Evolutionary conservation across 805 yeast genomes (phyloP).

Genomic region (Wickerhamiella spandovensis): DNA sequence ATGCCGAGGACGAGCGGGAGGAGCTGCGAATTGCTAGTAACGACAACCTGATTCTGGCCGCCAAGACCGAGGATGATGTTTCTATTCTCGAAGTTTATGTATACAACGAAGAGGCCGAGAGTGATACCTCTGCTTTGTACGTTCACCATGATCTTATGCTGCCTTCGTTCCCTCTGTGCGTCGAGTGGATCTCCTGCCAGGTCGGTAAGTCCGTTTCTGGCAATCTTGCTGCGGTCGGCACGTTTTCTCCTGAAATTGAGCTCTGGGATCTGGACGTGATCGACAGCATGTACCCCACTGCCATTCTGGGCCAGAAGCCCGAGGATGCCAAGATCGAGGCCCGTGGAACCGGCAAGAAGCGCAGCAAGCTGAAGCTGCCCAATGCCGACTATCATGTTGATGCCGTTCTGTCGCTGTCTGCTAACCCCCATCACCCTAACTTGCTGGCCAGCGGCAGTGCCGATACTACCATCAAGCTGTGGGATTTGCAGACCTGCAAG

Average conservation of each 20-base stretch:
- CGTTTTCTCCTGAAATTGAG: constrained; percentile 95
- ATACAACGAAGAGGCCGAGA: constrained; percentile 81
- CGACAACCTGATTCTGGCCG: constrained; percentile 77
- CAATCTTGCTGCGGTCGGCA: constrained; percentile 91
- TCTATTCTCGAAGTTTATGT: constrained; percentile 87
- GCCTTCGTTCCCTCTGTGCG: constrained; percentile 92
- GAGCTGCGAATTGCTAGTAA: constrained; percentile 81
- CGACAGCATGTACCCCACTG: constrained; percentile 90
- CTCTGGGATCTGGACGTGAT: constrained; percentile 89
- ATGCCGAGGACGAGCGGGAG: constrained; percentile 59
- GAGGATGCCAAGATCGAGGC: constrained; percentile 24
- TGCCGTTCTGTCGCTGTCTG: constrained; percentile 79
- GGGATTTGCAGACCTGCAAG: constrained; percentile 70
- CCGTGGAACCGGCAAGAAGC: constrained; percentile 26
- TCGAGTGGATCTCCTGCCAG: constrained; percentile 73
- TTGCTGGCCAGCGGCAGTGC: constrained; percentile 92
- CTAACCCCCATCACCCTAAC: constrained; percentile 67
- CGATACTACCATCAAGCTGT: constrained; percentile 82
- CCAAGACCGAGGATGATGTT: constrained; percentile 92
- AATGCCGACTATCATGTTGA: constrained; percentile 77
- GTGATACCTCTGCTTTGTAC: constrained; percentile 51
- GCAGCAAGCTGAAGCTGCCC: constrained; percentile 39
- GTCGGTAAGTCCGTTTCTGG: constrained; percentile 52
- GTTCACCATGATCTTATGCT: constrained; percentile 95
- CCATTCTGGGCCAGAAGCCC: constrained; percentile 71